Evolutionary conservation across 2,329 filamentous ascomycete genomes (phyloP), one percentile per base, ranked within the genome.

Genomic region (Coleophoma cylindrospora): DNA sequence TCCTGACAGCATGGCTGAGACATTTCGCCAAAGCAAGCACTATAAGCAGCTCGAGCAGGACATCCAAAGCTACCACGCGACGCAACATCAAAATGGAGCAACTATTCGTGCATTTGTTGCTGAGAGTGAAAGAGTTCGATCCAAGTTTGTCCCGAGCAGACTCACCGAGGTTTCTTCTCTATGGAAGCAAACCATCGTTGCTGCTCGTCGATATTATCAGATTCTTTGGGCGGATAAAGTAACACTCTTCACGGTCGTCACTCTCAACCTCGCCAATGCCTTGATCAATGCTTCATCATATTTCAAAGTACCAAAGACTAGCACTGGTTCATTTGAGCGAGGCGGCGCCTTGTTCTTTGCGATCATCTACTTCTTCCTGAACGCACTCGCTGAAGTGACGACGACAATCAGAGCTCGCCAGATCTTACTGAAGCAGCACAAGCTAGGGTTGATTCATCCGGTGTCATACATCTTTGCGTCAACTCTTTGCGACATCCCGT

Each of bases 341-440:
- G 80, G 79, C 43, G 80, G 79, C 36, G 67, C 89, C 72, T 95
- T 89, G 77, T 49, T 53, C 40, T 33, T 55, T 10, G 48, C 50
- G 15, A 21, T 34, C 17, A 50, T 55, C 48, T 40, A 40, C 19
- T 47, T 37, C 34, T 37, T 38, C 21, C 37, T 54, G 43, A 77
- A 79, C 58, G 91, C 92, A 88, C 47, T 40, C 89, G 90, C 89
- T 83, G 77, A 92, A 55, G 92, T 92, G 79, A 81, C 88, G 48
- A 86, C 82, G 14, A 88, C 92, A 54, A 88, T 79, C 19, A 84
- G 86, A 1, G 72, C 83, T 1, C 89, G 89, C 6, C 77, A 86
- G 46, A 86, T 86, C 0, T 71, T 85, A n/a, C 74, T 83, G 68
- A 77, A 80, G 1, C 79, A 78, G 2, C 75, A 79, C 40, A 77